Conservation (phyloP, 2,329 filamentous ascomycete genomes). For the Exophiala xenobiotica region DNA sequence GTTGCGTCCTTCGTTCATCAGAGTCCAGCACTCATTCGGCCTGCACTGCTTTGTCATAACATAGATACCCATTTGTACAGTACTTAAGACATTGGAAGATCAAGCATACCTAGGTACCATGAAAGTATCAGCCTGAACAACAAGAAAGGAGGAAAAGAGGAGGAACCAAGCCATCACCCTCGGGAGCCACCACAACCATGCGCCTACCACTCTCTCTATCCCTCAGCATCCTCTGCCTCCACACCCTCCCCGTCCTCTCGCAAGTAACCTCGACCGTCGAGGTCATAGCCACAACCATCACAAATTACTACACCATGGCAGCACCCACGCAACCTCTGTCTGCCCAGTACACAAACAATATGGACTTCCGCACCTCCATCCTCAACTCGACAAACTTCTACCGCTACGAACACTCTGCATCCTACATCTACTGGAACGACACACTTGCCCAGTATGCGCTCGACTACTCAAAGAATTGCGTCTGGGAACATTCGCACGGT, state of each 20-base stretch:
- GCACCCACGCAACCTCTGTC: slow-evolving; percentile 33
- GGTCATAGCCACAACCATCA: slow-evolving; percentile 31
- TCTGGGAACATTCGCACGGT: slow-evolving; percentile 52
- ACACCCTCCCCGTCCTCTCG: slow-evolving; percentile 19
- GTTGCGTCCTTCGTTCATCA: slow-evolving; percentile 1
- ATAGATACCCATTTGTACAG: not conserved
- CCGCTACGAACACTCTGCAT: slow-evolving; percentile 62
- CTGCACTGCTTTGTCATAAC: not conserved
- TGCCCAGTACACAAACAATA: slow-evolving; percentile 44
- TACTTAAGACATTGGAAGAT: not conserved
- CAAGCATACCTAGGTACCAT: not conserved
- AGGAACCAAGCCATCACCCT: not conserved
- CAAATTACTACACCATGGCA: slow-evolving; percentile 25
- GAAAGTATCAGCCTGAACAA: too few relatives aligned
- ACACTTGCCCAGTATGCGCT: slow-evolving; percentile 59
- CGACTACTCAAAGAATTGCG: slow-evolving; percentile 49
- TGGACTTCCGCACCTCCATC: slow-evolving; percentile 51
- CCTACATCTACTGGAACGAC: slow-evolving; percentile 61
- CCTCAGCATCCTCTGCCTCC: not conserved
- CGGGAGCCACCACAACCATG: slow-evolving; percentile 9
- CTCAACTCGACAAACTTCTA: slow-evolving; percentile 67
- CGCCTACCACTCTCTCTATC: slow-evolving; percentile 6
- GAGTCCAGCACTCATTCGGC: not conserved
- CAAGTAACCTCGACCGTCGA: slow-evolving; percentile 25
- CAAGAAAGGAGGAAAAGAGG: not conserved